Evolutionary conservation across 306 rosid genomes (phyloP), one percentile per base, ranked within the genome.

Genomic region (Fragaria iinumae): DNA sequence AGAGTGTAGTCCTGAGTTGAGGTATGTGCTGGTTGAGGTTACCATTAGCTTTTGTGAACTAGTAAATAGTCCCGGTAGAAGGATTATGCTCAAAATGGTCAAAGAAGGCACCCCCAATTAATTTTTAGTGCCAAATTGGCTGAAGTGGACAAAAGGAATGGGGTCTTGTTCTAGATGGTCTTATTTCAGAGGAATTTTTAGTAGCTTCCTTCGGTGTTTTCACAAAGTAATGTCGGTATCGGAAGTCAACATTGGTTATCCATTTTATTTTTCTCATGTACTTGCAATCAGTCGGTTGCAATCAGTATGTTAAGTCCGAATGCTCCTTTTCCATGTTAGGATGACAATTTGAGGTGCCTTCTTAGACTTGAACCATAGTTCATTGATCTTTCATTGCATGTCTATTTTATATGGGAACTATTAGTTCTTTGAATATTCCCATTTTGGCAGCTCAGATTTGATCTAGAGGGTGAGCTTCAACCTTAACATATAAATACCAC

Each of bases 81-180:
- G 59, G 52, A 48, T 10, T 43, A 52, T 52, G 59, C 2, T 52
- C 59, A 52, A 52, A 52, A 52, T 18, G 59, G 59, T 52, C 59
- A 52, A 52, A 52, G 21, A 52, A 52, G 20, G 59, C 59, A 5
- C 36, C 25, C 21, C 59, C 59, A 52, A 6, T 52, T 52, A 4
- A 43, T 43, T 43, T 43, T 1, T 17, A 18, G 9, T 52, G 2
- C n/a, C 59, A 17, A 5, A 2, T n/a, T 55, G 12, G 62, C 12
- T 55, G 4, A 14, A 4, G 56, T 50, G 17, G 56, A 50, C 20
- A 50, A 16, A 1, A 16, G 16, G 8, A 17, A 50, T 16, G 62
- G 62, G 62, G 50, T 55, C 27, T 27, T n/a, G 62, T n/a, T 55
- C 62, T 55, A 55, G 62, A 55, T 55, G 27, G n/a, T 55, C 60